phyloP scores from a whole-genome alignment of 176 grass and related monocot species.

The Elymus sibiricus region DNA sequence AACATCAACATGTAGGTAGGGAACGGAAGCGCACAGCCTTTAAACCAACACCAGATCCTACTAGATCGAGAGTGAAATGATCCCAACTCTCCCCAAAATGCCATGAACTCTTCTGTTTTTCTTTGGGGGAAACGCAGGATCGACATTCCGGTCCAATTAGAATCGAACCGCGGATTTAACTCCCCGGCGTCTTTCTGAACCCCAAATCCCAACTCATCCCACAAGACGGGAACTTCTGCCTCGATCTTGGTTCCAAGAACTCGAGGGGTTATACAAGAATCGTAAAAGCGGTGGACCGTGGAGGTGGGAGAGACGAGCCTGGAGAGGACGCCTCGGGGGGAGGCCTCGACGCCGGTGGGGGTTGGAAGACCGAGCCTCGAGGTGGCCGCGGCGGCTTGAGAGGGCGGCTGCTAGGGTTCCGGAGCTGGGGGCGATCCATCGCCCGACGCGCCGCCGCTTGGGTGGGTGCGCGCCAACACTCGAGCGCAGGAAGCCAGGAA shows the following conservation, averaged over 20 bases:
- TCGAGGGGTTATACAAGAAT: background rate
- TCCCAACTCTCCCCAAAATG: background rate
- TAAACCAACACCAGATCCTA: background rate
- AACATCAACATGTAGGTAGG: background rate
- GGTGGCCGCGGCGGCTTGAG: conserved; percentile 25
- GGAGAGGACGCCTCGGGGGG: conserved; percentile 18
- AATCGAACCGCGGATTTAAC: background rate
- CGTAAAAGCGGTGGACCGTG: background rate
- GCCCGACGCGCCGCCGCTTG: conserved; percentile 5
- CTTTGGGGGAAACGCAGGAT: background rate
- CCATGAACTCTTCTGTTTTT: background rate
- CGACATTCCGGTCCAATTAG: background rate
- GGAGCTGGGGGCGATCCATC: conserved; percentile 42
- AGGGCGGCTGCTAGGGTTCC: conserved; percentile 32
- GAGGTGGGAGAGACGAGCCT: conserved; percentile 21
- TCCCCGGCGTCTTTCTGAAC: background rate
- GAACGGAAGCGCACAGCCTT: background rate
- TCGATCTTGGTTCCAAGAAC: background rate
- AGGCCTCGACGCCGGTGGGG: background rate
- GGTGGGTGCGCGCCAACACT: conserved; percentile 38
- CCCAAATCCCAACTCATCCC: conserved; percentile 10
- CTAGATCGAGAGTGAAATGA: background rate
- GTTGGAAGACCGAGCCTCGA: background rate
- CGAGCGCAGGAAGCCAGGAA: background rate
- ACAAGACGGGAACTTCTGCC: background rate